Evolutionary conservation across 2,329 filamentous ascomycete genomes (phyloP).

Genomic region (Penicillium digitatum): DNA sequence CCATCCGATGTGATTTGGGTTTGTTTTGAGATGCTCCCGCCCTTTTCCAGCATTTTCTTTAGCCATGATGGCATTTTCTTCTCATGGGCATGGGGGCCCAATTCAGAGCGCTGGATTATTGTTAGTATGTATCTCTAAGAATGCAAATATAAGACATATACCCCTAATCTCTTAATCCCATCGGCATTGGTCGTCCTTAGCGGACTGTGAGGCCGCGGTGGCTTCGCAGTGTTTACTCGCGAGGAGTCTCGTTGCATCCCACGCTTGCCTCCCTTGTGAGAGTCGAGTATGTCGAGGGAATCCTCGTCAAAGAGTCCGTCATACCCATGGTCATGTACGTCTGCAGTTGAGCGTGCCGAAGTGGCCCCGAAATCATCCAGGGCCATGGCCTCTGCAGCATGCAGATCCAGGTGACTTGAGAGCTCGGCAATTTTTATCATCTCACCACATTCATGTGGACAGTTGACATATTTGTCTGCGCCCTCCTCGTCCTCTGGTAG

Average conservation of each 20-base stretch:
- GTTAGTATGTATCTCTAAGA: conserved; percentile 16
- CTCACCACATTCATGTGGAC: conserved; percentile 60
- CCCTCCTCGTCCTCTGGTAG: conserved; percentile 9
- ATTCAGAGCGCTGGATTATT: conserved; percentile 51
- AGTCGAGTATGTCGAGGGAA: neutral
- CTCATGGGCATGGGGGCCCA: conserved; percentile 70
- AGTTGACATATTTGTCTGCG: conserved; percentile 47
- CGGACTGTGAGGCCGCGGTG: conserved; percentile 15
- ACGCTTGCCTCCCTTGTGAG: conserved; percentile 15
- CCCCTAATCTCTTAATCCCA: conserved; percentile 31
- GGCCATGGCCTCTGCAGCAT: conserved; percentile 49
- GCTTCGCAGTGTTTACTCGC: conserved; percentile 13
- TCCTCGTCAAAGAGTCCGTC: conserved; percentile 14
- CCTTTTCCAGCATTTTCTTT: conserved; percentile 56
- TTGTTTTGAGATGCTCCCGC: conserved; percentile 53
- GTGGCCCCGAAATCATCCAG: conserved; percentile 37
- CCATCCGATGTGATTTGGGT: conserved; percentile 50
- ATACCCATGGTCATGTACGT: conserved; percentile 1
- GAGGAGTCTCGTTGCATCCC: conserved; percentile 12
- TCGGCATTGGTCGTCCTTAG: conserved; percentile 10
- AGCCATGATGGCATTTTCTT: conserved; percentile 71
- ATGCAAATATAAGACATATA: conserved; percentile 13
- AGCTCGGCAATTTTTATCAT: conserved; percentile 52
- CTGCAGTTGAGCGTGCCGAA: conserved; percentile 1
- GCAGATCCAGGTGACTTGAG: conserved; percentile 58